Conservation (phyloP, 768 basidiomycete genomes). For the Fomitopsis pulvina region DNA sequence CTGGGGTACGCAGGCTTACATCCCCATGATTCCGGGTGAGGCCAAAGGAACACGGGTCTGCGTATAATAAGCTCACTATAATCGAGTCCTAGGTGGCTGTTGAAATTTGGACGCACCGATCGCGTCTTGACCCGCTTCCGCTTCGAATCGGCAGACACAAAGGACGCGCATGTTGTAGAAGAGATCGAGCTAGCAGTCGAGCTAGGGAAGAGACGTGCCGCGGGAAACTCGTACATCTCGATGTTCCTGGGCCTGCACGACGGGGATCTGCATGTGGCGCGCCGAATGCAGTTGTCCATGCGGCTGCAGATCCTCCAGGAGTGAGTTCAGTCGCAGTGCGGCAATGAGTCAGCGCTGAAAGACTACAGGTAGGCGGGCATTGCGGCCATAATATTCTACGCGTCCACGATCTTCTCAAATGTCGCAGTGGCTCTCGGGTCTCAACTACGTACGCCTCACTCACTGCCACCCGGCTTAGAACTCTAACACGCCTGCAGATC, state of each 20-base stretch:
- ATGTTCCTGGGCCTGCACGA: slow-evolving; percentile 38
- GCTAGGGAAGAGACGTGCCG: slow-evolving; percentile 32
- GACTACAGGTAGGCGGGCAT: too few relatives aligned
- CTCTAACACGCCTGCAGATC: slow-evolving; percentile 20
- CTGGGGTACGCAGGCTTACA: too few relatives aligned
- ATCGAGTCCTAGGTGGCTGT: slow-evolving; percentile 27
- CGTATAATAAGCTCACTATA: not conserved
- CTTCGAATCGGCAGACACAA: slow-evolving; percentile 19
- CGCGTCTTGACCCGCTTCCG: slow-evolving; percentile 33
- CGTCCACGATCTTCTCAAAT: slow-evolving; percentile 37
- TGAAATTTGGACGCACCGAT: slow-evolving; percentile 31
- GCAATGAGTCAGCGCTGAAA: too few relatives aligned
- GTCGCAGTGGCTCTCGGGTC: slow-evolving; percentile 36
- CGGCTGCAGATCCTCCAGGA: slow-evolving; percentile 42
- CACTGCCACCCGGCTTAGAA: not conserved
- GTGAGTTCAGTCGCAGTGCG: too few relatives aligned
- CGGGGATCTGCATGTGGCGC: slow-evolving; percentile 33
- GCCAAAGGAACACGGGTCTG: not conserved
- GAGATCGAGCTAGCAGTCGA: slow-evolving; percentile 32
- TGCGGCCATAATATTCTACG: slow-evolving; percentile 40
- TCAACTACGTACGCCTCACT: slow-evolving; percentile 36
- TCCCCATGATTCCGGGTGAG: not conserved
- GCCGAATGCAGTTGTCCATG: slow-evolving; percentile 35
- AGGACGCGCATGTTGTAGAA: slow-evolving; percentile 21
- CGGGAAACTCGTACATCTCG: slow-evolving; percentile 35